Percentiles rank a stretch among this genome's conserved stretches.
These are phyloP conservation scores for Cutaneotrichosporon spelunceum DNA, from an alignment of 1,284 basidiomycete species.

Conservation along the genomic window DNA sequence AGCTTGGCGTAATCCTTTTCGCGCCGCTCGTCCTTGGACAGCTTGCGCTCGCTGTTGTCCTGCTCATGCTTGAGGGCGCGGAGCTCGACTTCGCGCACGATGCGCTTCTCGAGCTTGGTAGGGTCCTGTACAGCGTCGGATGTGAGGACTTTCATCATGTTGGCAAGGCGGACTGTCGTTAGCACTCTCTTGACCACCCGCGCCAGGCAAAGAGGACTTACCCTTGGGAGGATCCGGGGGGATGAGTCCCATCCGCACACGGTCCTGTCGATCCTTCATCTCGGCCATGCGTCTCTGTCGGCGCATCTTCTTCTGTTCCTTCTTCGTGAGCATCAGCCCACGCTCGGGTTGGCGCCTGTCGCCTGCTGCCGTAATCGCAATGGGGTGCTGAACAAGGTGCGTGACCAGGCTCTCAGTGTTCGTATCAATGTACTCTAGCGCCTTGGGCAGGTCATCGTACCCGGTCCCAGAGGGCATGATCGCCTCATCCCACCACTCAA, in stretches of 20 bases:
- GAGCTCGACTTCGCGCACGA: constrained; percentile 86
- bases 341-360: constrained; percentile 73
- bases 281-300: constrained; percentile 83
- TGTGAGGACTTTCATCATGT: constrained; percentile 96
- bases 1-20: constrained; percentile 85
- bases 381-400: constrained; percentile 92
- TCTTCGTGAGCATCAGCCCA: constrained; percentile 84
- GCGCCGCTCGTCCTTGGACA: constrained; percentile 81
- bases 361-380: constrained; percentile 85
- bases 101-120: constrained; percentile 92
- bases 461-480: constrained; percentile 64
- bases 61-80: constrained; percentile 85
- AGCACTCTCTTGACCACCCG: not conserved
- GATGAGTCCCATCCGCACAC: constrained; percentile 91
- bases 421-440: constrained; percentile 58
- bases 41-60: constrained; percentile 82
- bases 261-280: constrained; percentile 89
- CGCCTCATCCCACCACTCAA: constrained; percentile 96
- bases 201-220: constrained; percentile 42
- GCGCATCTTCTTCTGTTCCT: constrained; percentile 96
- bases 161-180: constrained; percentile 77
- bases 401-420: constrained; percentile 74
- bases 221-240: constrained; percentile 95
- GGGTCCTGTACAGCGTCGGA: constrained; percentile 93
- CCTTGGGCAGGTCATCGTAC: constrained; percentile 67